phyloP scores from a whole-genome alignment of 768 basidiomycete genomes.

The Trametes cinnabarina region DNA sequence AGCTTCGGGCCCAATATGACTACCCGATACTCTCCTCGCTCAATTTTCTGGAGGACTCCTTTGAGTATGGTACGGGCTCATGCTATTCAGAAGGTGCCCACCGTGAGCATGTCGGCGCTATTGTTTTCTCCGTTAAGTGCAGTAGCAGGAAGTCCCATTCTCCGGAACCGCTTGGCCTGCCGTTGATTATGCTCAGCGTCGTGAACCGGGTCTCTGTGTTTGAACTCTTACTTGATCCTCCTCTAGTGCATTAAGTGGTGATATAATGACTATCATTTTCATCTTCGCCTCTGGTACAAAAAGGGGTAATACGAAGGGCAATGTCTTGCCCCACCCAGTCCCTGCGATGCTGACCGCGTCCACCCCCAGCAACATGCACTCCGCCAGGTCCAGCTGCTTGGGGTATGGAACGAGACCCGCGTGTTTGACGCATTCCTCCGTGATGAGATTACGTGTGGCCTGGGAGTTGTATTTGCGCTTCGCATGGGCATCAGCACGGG shows the following conservation, averaged over 20 bases:
- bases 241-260: background rate
- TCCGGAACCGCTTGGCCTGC: background rate
- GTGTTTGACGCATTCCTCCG: background rate
- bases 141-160: background rate
- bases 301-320: background rate
- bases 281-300: background rate
- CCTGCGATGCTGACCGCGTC: background rate
- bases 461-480: background rate
- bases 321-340: background rate
- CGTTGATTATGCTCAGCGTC: background rate
- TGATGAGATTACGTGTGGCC: background rate
- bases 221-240: background rate
- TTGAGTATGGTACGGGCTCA: too few relatives aligned
- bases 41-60: background rate
- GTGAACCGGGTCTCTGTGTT: too few relatives aligned
- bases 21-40: background rate
- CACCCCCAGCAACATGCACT: background rate
- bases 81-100: too few relatives aligned
- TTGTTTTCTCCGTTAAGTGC: too few relatives aligned
- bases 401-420: background rate
- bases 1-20: background rate
- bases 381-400: background rate
- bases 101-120: too few relatives aligned
- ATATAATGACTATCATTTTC: background rate
- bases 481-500: background rate